Base-by-base conservation (phyloP, 202 grass and related monocot genomes). In the Schoenoplectus tabernaemontani region DNA sequence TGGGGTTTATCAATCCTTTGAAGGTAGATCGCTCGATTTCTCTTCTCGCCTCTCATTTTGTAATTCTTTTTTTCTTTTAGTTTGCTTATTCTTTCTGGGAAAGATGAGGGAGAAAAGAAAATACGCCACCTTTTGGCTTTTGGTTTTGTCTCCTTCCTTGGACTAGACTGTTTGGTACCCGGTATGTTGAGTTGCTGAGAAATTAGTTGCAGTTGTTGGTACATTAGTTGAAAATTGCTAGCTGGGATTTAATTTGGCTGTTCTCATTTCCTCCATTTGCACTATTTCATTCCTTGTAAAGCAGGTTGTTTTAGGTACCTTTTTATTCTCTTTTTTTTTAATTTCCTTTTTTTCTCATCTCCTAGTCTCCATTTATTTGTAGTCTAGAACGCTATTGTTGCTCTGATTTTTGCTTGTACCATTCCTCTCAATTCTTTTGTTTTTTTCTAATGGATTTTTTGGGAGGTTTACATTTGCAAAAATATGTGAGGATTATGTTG, bases 161-260 rank as follows among this genome's bases (percentile, higher is more conserved):
- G 34, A 28, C 28, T 28, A 28, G 28, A 61, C 9, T 78, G 41
- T 41, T 78, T 78, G 54, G 54, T 59, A 60, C 4, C 59, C 47
- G 50, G 74, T 42, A 41, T 38, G 51, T 62, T 34, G n/a, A 62
- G n/a, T 64, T 80, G 41, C 22, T 80, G 57, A 22, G 28, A 28
- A 30, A 80, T 80, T 80, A 80, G 78, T 80, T 80, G 78, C 78
- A 64, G 59, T 80, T 28, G 28, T 28, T 28, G 28, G 28, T 28
- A 28, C 28, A 28, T 28, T 28, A 28, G 28, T 28, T 75, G 15
- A 75, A 53, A 75, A 51, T 54, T 54, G 47, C 43, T 53, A 74
- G 24, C 44, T 74, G 44, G 24, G 43, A 51, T 50, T 74, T 34
- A 50, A 64, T 80, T 80, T 16, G 26, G 38, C 19, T 64, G 38